Conservation (phyloP, 140 eudicot species). For the Erigeron philadelphicus region DNA sequence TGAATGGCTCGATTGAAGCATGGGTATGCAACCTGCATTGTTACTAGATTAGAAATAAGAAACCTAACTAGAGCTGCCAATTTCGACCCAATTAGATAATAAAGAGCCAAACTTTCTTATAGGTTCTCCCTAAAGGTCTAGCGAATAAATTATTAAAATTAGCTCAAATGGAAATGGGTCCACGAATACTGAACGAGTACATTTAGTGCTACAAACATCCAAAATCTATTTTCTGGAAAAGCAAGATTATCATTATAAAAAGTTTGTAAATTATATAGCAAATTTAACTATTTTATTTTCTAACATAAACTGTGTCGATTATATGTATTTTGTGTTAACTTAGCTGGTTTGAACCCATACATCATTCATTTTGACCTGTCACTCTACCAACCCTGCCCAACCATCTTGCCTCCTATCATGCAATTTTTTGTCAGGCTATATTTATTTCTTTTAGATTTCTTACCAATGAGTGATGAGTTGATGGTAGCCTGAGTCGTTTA, state of each 20-base stretch:
- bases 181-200: background rate
- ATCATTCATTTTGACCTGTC: background rate
- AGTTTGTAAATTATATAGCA: no score
- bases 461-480: constrained; percentile 70
- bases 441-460: background rate
- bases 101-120: background rate
- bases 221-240: background rate
- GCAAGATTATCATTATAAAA: no score
- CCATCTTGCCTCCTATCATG: background rate
- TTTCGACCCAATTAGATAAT: background rate
- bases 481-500: constrained; percentile 58
- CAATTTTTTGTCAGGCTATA: background rate
- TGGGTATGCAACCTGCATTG: constrained; percentile 54
- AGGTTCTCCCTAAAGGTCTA: no score
- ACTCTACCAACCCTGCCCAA: background rate
- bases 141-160: background rate
- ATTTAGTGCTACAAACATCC: background rate
- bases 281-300: no score
- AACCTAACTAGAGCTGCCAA: background rate
- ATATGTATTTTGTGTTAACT: no score
- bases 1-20: constrained; percentile 58
- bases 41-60: constrained; percentile 4
- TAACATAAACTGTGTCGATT: no score
- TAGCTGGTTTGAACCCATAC: background rate
- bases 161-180: background rate